Base-by-base conservation (phyloP, 306 rosid species). In the Alnus glutinosa region DNA sequence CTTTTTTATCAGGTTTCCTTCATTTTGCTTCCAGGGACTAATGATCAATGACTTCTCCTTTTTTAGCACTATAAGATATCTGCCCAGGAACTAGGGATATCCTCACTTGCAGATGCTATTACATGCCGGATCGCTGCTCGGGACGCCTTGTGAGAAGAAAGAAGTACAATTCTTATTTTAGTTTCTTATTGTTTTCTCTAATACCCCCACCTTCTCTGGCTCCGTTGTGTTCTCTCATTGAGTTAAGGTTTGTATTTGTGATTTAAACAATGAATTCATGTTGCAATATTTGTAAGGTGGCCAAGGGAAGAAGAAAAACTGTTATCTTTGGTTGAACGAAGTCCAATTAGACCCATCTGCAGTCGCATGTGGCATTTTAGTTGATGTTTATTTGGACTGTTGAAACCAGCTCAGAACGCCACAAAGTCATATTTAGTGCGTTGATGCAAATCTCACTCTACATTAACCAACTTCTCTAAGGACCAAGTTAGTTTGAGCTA, bases 21-120 rank as follows among this genome's bases (percentile, higher is more conserved):
- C 55, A 42, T 64, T 15, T 71, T 81, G 67, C 52, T 81, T 67
- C 76, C 71, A 36, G 44, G 37, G 55, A 70, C 37, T 28, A 77
- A 80, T 77, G 54, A 44, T 47, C 69, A 74, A 52, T 19, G 34
- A 18, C 76, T 61, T 76, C 32, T 83, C 52, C 48, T 83, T 76
- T 76, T 86, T 73, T 95, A 94, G 97, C 93, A 92, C 79, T 94
- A 88, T 85, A 94, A 88, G 89, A 88, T 94, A 80, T 74, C 94
- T 70, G 84, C 81, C 48, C 49, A 34, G 23, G 97, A 94, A 82
- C 88, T 91, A 47, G 97, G 89, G 75, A 63, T 94, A 44, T 94
- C 98, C 32, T 85, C 97, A 15, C 86, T 92, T 71, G 88, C 90
- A 34, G 95, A 92, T 86, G 97, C 93, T 46, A 91, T 94, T 73